Conservation (phyloP, 2,329 filamentous ascomycete species). For the Paecilomyces fulvus region DNA sequence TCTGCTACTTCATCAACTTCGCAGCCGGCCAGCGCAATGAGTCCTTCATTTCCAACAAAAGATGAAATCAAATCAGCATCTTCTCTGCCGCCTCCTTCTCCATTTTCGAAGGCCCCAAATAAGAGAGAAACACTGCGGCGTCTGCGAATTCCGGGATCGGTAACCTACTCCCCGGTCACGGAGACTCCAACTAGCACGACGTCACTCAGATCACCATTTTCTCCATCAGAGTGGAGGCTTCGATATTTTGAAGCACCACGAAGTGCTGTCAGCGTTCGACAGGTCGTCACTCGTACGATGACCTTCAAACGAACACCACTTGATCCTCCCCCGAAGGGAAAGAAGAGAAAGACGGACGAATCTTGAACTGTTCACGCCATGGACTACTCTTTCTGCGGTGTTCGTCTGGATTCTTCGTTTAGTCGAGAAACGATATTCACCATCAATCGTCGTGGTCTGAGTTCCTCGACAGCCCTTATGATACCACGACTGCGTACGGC, state of each 20-base stretch:
- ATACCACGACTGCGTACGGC: neutral
- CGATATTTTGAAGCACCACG: slow-evolving; percentile 54
- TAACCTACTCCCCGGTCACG: slow-evolving; percentile 54
- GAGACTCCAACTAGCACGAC: slow-evolving; percentile 63
- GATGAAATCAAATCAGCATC: slow-evolving; percentile 49
- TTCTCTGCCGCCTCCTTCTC: slow-evolving; percentile 52
- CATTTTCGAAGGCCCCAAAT: slow-evolving; percentile 54
- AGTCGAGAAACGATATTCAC: neutral
- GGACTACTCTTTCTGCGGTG: neutral
- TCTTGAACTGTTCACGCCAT: neutral
- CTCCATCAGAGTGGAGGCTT: slow-evolving; percentile 71
- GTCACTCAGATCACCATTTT: slow-evolving; percentile 63
- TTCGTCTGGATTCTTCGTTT: neutral
- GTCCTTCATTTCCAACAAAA: slow-evolving; percentile 42
- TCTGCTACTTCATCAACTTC: slow-evolving; percentile 26
- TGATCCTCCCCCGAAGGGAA: slow-evolving; percentile 83
- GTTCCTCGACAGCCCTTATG: neutral
- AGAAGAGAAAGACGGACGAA: slow-evolving; percentile 63
- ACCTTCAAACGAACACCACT: slow-evolving; percentile 72
- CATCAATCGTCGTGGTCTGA: neutral
- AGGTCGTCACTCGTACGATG: slow-evolving; percentile 89
- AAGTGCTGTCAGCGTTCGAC: slow-evolving; percentile 61
- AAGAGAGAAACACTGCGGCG: slow-evolving; percentile 50
- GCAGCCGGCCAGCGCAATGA: slow-evolving; percentile 31
- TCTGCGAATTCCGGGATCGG: slow-evolving; percentile 70